A percentile compares a stretch with the other conserved stretches of the same genome.
These are phyloP conservation scores for Solanum paucissectum DNA, from an alignment of 257 asterid genomes.

Conservation along the genomic window DNA sequence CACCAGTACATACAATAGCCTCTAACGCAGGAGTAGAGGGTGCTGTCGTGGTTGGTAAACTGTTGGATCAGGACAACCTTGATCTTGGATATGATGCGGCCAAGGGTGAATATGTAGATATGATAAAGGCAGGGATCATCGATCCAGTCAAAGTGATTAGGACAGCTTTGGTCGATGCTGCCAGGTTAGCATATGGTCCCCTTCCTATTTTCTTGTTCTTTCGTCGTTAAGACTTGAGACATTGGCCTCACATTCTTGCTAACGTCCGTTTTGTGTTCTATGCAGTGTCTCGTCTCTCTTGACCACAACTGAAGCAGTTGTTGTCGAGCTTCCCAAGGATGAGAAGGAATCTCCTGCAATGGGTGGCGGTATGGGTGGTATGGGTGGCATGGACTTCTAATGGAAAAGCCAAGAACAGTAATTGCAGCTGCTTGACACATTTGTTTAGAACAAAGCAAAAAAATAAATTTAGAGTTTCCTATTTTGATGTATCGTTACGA, in stretches of 20 bases:
- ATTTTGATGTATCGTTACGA: background rate
- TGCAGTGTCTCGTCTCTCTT: conserved; percentile 77
- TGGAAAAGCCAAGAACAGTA: background rate
- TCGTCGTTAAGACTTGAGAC: background rate
- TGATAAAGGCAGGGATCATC: conserved; percentile 83
- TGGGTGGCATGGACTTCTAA: conserved; percentile 80
- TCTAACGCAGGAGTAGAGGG: conserved; percentile 94
- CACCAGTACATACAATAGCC: conserved; percentile 74
- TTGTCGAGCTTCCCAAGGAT: conserved; percentile 69
- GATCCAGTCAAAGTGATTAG: conserved; percentile 86
- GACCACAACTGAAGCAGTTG: conserved; percentile 89
- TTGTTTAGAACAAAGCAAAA: background rate
- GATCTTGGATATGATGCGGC: conserved; percentile 97
- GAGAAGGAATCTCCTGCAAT: conserved; percentile 54
- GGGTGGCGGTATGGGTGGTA: conserved; percentile 59
- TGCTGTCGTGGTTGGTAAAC: conserved; percentile 87
- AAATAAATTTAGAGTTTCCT: background rate
- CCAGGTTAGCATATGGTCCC: conserved; percentile 36
- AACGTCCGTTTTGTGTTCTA: background rate
- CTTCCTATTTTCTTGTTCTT: background rate
- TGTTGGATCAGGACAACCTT: conserved; percentile 75
- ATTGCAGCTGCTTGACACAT: background rate
- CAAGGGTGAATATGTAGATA: conserved; percentile 89
- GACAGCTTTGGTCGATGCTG: conserved; percentile 93
- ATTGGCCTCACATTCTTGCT: background rate